Base-by-base conservation (phyloP, 768 basidiomycete genomes). In the Pisolithus albus region DNA sequence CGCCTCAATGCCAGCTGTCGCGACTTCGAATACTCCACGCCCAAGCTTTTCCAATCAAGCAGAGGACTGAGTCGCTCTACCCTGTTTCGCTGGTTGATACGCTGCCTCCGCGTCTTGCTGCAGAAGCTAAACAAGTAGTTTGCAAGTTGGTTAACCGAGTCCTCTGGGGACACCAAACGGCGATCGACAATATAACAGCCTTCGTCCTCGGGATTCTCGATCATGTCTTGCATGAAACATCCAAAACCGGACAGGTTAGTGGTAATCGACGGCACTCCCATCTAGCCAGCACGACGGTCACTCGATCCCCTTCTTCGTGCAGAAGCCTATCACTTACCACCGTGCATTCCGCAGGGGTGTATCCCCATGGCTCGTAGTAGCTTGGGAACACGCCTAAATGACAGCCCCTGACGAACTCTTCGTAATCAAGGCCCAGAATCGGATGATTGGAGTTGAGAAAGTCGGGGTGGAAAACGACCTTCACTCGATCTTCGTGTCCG, bases 231-330 rank as follows among this genome's bases (percentile, higher is more conserved):
- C 90, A 98, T 94, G 75, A 96, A 97, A 66, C 89, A 92, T 6
- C 96, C 96, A 58, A 98, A 98, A 37, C 96, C 96, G 16, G 93
- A 96, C 28, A 99, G 75, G 72, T 99, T 99, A 47, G 96, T 99
- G 13, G 96, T 98, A 47, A 98, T 84, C 32, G 87, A 90, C 0
- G 96, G 96, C 46, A 99, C 92, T 54, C 96, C 96, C 96, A 99
- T 99, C 84, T 88, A 58, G 34, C 39, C 46, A 24, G 52, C 13
- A 44, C 32, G 49, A 64, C 48, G 56, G 55, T 38, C 46, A 42
- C 34, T 45, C 46, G 47, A 51, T 23, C 11, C 43, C 19, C 44
- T 23, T 44, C 3, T 46, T 40, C 54, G 30, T 15, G 8, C 19
- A n/a, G 39, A 30, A 26, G n/a, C 21, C 21, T 23, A 48, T 32